Evolutionary conservation across 2,329 filamentous ascomycete species (phyloP).

Genomic region (Fusarium buharicum): DNA sequence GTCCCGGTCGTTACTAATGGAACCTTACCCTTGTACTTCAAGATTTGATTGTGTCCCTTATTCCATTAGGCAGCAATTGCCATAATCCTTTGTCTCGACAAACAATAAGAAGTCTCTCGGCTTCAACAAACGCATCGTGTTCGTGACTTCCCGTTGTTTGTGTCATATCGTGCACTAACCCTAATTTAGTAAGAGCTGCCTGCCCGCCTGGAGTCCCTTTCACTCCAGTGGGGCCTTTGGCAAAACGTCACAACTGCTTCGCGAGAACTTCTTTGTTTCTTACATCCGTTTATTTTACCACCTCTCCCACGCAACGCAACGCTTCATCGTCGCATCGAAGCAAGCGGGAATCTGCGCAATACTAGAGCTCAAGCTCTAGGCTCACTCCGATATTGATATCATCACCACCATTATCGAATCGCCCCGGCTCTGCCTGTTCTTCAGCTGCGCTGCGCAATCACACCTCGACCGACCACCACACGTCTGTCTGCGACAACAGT

Average conservation of each 20-base stretch:
- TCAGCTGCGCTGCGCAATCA: conserved; percentile 8
- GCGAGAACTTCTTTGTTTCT: conserved; percentile 34
- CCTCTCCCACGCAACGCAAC: conserved; percentile 4
- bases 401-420: conserved; percentile 3
- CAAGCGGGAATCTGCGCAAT: neutral
- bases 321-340: conserved; percentile 8
- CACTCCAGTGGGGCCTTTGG: conserved; percentile 34
- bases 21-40: no score
- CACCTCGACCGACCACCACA: conserved; percentile 12
- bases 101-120: neutral
- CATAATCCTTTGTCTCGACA: neutral
- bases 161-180: conserved; percentile 23
- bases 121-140: conserved; percentile 7
- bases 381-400: conserved; percentile 1
- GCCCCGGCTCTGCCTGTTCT: conserved; percentile 9
- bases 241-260: conserved; percentile 41
- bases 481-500: conserved; percentile 7
- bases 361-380: neutral
- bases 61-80: neutral
- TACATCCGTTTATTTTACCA: conserved; percentile 12
- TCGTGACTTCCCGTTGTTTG: conserved; percentile 2
- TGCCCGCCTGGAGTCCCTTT: conserved; percentile 18
- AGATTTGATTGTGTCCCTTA: no score
- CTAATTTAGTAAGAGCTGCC: conserved; percentile 27
- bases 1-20: no score